Base-by-base conservation (phyloP, 768 basidiomycete genomes). In the Suillus bovinus region DNA sequence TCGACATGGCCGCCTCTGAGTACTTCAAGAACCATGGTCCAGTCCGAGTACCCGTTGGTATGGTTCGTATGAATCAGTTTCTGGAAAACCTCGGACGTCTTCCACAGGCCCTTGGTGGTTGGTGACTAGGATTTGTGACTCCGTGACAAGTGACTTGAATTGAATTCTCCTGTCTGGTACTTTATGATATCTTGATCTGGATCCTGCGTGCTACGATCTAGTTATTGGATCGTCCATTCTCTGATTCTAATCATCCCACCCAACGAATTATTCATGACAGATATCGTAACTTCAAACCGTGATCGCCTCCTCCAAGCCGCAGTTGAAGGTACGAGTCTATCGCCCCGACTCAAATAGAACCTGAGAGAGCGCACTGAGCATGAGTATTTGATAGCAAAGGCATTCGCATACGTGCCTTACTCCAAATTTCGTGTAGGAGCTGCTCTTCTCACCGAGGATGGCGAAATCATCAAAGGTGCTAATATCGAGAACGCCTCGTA, bases 401-500 rank as follows among this genome's bases (percentile, higher is more conserved):
- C 89, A 63, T 79, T 83, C 36, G 82, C 90, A 0, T 96, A 97
- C 74, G 84, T 79, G 38, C 93, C 87, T 0, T 99, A 97, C 77
- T 95, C 94, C 33, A 89, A 93, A 34, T 97, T 99, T 71, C 86
- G 89, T 9, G 96, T 98, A 17, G 96, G 96, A 0, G 96, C 95
- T 0, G 92, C 94, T 1, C 75, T 98, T 13, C 76, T 98, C 20
- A 78, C 87, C 2, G 71, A 82, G 0, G 84, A 89, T 46, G 93
- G 92, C 0, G 73, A 78, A 10, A 84, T 96, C 24, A 85, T 96
- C 63, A 88, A 84, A 64, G 95, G 96, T 6, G 89, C 90, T 34
- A 98, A 97, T 72, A 83, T 99, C 63, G 97, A 99, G 78, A 98
- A 97, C 69, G 94, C 94, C 0, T 90, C 91, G 0, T 93, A 93